Evolutionary conservation across 495 filamentous ascomycete species (phyloP).

Genomic region (Choiromyces venosus): DNA sequence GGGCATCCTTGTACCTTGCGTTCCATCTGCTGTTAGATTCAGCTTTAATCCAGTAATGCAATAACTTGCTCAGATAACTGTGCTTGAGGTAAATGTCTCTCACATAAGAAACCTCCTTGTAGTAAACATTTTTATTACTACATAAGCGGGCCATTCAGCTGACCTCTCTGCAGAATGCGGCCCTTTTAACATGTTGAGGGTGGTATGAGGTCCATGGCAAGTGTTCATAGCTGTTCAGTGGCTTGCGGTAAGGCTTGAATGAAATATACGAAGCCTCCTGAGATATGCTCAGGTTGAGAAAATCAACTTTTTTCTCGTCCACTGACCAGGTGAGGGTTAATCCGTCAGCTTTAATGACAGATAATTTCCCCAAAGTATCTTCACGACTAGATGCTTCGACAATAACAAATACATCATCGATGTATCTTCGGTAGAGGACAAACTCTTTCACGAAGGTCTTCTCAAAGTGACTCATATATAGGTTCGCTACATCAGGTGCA

Average conservation of each 20-base stretch:
- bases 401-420: slow-evolving; percentile 6
- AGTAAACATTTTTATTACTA: neutral
- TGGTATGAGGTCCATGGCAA: slow-evolving; percentile 8
- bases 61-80: neutral
- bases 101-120: neutral
- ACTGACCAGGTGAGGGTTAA: neutral
- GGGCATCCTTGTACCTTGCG: neutral
- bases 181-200: neutral
- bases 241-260: slow-evolving; percentile 9
- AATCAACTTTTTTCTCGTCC: neutral
- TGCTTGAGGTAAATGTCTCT: neutral
- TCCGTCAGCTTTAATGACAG: neutral
- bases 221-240: slow-evolving; percentile 4
- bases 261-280: neutral
- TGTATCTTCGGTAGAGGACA: neutral
- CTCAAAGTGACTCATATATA: neutral
- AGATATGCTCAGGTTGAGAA: neutral
- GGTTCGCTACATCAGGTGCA: neutral
- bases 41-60: neutral
- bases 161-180: neutral
- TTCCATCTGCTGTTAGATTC: neutral
- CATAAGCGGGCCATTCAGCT: slow-evolving; percentile 2
- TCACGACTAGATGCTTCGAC: neutral
- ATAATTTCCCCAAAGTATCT: neutral
- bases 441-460: neutral